These are phyloP conservation scores for Wallemia hederae DNA, from an alignment of 1,284 basidiomycete species.

Conservation along the genomic window DNA sequence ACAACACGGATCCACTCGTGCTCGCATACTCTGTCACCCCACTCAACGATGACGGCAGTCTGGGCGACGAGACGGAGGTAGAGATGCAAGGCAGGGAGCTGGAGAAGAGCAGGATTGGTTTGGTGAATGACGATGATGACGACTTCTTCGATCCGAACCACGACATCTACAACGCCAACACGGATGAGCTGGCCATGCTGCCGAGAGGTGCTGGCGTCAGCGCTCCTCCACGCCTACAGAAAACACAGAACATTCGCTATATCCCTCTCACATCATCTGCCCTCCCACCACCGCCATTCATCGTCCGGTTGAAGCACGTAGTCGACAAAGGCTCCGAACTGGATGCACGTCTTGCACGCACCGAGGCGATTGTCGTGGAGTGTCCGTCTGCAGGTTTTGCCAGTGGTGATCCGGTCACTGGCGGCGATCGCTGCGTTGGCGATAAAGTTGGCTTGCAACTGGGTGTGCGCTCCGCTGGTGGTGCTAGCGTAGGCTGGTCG, in stretches of 20 bases:
- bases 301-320: conserved; percentile 38
- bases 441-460: conserved; percentile 33
- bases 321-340: conserved; percentile 35
- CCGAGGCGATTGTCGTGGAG: conserved; percentile 43
- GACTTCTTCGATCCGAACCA: conserved; percentile 20
- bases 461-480: conserved; percentile 43
- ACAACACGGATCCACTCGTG: conserved; percentile 52
- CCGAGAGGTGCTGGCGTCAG: conserved; percentile 6
- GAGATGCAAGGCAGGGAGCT: conserved; percentile 1
- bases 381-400: conserved; percentile 47
- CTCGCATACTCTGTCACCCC: conserved; percentile 49
- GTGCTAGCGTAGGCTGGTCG: conserved; percentile 45
- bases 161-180: conserved; percentile 13
- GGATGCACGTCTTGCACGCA: conserved; percentile 21
- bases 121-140: conserved; percentile 6
- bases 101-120: conserved; percentile 12
- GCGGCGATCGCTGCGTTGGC: conserved; percentile 35
- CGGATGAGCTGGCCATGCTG: conserved; percentile 13
- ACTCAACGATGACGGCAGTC: conserved; percentile 21
- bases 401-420: conserved; percentile 17
- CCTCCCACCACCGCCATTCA: conserved; percentile 5
- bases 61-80: neutral
- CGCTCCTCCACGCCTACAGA: conserved; percentile 23
- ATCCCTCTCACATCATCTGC: conserved; percentile 41
- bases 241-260: conserved; percentile 39